Base-by-base conservation (phyloP, 306 rosid genomes). In the Acmispon strigosus region DNA sequence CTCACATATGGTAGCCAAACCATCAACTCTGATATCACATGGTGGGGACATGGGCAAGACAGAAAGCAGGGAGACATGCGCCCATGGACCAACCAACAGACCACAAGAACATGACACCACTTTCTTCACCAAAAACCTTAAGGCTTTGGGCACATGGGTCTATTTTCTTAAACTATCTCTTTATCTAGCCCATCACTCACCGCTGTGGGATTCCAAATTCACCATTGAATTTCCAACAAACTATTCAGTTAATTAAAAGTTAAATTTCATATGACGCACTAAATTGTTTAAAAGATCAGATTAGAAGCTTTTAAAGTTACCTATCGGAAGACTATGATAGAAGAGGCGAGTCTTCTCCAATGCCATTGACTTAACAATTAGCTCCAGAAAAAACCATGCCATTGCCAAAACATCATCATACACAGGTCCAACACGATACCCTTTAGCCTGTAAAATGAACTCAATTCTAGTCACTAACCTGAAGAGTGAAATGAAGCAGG, bases 381-480 rank as follows among this genome's bases (percentile, higher is more conserved):
- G 86, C 85, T 94, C 99, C 74, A 94, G 91, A 79, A 94, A 94
- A 82, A 94, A 91, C 99, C 99, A 94, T 43, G 96, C 95, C 99
- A 94, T 94, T 61, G 99, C 97, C 82, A 94, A 81, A 82, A 94
- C 97, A 80, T 94, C 99, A 83, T 90, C 99, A 73, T 94, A 94
- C 16, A 94, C 99, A 24, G 99, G 99, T 72, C 99, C 99, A 76
- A 94, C 99, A 69, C 99, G 99, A 72, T 94, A 94, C 58, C 99
- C 99, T 86, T 94, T 94, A 67, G 99, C 99, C 99, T 94, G 85
- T 86, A 89, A 63, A 78, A 71, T 20, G 49, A 76, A 63, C 42
- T 17, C 70, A 68, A 32, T 42, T 69, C 10, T 44, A 59, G 27
- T 72, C 2, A 85, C 58, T 70, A 53, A 11, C 27, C 45, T 41